Evolutionary conservation across 768 basidiomycete species (phyloP).

Genomic region (Sarcodon sp.): DNA sequence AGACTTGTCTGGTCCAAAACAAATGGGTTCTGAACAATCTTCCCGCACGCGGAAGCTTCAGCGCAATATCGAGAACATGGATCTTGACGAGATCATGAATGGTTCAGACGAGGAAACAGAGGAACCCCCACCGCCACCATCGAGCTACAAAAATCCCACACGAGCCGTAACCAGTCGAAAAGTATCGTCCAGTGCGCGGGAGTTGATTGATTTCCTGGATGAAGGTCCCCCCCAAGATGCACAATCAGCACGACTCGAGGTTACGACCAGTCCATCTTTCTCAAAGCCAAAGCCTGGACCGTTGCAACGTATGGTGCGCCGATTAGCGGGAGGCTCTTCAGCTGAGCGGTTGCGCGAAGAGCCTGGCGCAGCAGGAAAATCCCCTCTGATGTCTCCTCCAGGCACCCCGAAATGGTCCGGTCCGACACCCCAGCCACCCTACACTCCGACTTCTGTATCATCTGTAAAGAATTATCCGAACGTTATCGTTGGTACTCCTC

Average conservation of each 20-base stretch:
- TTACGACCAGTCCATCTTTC: conserved; percentile 26
- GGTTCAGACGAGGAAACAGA: conserved; percentile 51
- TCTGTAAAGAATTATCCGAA: conserved; percentile 15
- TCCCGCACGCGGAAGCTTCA: conserved; percentile 37
- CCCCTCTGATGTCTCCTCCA: neutral
- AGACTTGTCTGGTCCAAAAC: neutral
- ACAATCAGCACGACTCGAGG: conserved; percentile 23
- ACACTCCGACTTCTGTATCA: neutral
- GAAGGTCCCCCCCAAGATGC: conserved; percentile 38
- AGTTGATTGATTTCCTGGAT: conserved; percentile 44
- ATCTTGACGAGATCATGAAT: conserved; percentile 66
- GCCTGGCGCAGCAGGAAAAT: conserved; percentile 8
- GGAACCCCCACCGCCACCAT: neutral
- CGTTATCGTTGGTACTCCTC: conserved; percentile 16
- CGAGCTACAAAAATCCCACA: neutral
- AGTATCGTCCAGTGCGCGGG: conserved; percentile 31
- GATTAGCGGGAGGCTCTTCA: conserved; percentile 31
- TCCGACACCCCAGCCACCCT: neutral
- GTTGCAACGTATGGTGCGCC: conserved; percentile 76
- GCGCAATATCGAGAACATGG: conserved; percentile 52
- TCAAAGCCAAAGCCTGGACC: conserved; percentile 34
- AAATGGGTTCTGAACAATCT: conserved; percentile 19
- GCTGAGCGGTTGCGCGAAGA: conserved; percentile 20
- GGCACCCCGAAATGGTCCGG: no score
- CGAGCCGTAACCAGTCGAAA: conserved; percentile 5